Conservation (phyloP, 1,139 yeast species). For the Hemisphaericaspora xylofermentans region DNA sequence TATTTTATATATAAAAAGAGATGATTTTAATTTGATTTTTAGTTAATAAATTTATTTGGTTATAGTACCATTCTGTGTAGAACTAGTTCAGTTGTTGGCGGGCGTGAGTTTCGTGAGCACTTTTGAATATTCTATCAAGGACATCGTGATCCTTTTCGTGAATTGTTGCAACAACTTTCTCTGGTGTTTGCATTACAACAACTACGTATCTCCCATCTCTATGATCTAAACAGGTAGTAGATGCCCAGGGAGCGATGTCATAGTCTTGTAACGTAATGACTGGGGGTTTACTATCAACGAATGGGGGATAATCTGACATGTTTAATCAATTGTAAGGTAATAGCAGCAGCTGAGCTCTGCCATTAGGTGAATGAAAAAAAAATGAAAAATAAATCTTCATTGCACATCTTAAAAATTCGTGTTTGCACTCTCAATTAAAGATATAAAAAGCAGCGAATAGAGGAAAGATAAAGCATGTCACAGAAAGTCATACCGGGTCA, state of each 20-base stretch:
- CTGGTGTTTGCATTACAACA: conserved; percentile 48
- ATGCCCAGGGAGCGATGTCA: conserved; percentile 55
- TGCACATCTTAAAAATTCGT: background rate
- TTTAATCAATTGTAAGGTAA: no score
- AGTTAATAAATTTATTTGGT: background rate
- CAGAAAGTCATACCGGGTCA: conserved; percentile 70
- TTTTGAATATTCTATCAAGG: conserved; percentile 44
- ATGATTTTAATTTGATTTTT: background rate
- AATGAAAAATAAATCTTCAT: background rate
- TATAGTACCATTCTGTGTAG: no score
- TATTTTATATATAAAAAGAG: background rate
- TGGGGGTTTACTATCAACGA: conserved; percentile 50
- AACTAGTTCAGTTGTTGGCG: conserved; percentile 14
- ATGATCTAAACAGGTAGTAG: conserved; percentile 48
- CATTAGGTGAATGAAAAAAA: no score
- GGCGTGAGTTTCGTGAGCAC: conserved; percentile 42
- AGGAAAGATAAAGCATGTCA: background rate
- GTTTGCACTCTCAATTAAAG: no score
- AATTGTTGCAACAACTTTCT: conserved; percentile 42
- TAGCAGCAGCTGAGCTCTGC: no score
- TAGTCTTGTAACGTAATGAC: conserved; percentile 43
- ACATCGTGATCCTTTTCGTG: conserved; percentile 34
- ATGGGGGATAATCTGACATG: conserved; percentile 37
- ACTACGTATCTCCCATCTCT: conserved; percentile 38
- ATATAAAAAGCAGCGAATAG: no score